Percentiles rank a stretch among this genome's conserved stretches.
Evolutionary conservation across 768 basidiomycete genomes (phyloP).

Genomic region (Phaffia tasmanica): DNA sequence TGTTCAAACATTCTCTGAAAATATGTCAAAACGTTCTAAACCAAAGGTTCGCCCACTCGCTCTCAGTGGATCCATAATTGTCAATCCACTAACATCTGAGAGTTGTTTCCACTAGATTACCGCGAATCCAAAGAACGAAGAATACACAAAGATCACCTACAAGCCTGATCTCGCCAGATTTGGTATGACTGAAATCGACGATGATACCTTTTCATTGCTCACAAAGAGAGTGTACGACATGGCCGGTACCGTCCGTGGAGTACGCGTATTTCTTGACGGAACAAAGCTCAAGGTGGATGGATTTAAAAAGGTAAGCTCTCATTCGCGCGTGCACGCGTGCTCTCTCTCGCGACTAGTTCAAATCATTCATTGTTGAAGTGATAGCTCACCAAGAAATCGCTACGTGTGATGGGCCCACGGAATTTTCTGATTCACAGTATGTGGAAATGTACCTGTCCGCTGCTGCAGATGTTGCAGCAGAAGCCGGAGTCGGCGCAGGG

Average conservation of each 20-base stretch:
- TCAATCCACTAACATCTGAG: not conserved
- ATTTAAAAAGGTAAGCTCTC: slow-evolving; percentile 53
- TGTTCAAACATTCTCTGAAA: slow-evolving; percentile 84
- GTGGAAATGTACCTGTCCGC: slow-evolving; percentile 85
- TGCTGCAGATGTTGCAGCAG: slow-evolving; percentile 52
- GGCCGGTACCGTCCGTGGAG: slow-evolving; percentile 84
- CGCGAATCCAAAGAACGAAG: slow-evolving; percentile 73
- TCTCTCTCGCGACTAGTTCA: not conserved
- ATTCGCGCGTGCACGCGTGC: too few species aligned
- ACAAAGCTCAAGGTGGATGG: slow-evolving; percentile 85
- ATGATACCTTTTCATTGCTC: slow-evolving; percentile 75
- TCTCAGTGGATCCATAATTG: not conserved
- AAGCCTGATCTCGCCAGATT: slow-evolving; percentile 83
- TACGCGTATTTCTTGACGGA: slow-evolving; percentile 84
- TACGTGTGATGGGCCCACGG: too few species aligned
- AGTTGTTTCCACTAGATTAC: slow-evolving; percentile 48
- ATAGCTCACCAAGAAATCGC: not conserved
- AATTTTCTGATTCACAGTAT: slow-evolving; percentile 53
- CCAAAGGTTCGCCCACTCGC: slow-evolving; percentile 47
- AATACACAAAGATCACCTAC: slow-evolving; percentile 87
- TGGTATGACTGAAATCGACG: slow-evolving; percentile 77
- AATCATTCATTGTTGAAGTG: not conserved
- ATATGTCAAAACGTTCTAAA: slow-evolving; percentile 78
- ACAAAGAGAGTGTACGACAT: slow-evolving; percentile 93
- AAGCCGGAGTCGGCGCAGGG: slow-evolving; percentile 51